Evolutionary conservation across 805 yeast genomes (phyloP).

Genomic region (Saccharomycopsis vini): DNA sequence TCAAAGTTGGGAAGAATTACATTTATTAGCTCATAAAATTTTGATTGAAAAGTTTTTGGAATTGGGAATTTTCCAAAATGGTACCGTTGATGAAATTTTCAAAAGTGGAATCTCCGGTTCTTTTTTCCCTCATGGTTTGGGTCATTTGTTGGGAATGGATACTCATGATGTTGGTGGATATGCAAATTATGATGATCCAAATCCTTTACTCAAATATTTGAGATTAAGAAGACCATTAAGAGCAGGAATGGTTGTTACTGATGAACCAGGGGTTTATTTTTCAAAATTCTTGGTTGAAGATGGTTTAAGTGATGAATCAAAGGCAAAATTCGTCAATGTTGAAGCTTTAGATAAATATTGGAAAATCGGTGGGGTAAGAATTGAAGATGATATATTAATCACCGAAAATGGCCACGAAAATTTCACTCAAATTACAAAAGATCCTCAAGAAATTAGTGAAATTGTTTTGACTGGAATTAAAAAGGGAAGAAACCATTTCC

Average conservation of each 20-base stretch:
- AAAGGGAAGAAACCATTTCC: constrained; percentile 58
- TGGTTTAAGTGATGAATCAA: constrained; percentile 38
- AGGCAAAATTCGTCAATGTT: constrained; percentile 49
- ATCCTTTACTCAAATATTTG: constrained; percentile 66
- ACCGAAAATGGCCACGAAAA: constrained; percentile 73
- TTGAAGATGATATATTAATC: constrained; percentile 85
- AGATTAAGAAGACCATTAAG: constrained; percentile 69
- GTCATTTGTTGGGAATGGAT: constrained; percentile 89
- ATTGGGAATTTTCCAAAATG: constrained; percentile 67
- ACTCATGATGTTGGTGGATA: constrained; percentile 93
- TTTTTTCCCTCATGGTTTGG: constrained; percentile 93
- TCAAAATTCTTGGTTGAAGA: constrained; percentile 72
- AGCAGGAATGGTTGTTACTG: constrained; percentile 79
- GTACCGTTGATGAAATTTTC: constrained; percentile 55
- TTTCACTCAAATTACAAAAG: constrained; percentile 74
- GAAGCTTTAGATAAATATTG: constrained; percentile 67
- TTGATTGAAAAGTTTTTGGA: constrained; percentile 61
- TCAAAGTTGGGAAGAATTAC: constrained; percentile 76
- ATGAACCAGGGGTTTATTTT: constrained; percentile 93
- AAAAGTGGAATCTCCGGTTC: constrained; percentile 62
- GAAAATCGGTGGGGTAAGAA: constrained; percentile 94
- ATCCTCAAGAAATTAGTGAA: constrained; percentile 70
- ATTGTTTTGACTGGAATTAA: constrained; percentile 66
- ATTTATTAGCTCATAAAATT: constrained; percentile 68
- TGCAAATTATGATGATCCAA: constrained; percentile 77